Percentiles rank a stretch among this genome's conserved stretches.
Evolutionary conservation across 306 rosid species (phyloP).

Genomic region (Herpetospermum pedunculosum): DNA sequence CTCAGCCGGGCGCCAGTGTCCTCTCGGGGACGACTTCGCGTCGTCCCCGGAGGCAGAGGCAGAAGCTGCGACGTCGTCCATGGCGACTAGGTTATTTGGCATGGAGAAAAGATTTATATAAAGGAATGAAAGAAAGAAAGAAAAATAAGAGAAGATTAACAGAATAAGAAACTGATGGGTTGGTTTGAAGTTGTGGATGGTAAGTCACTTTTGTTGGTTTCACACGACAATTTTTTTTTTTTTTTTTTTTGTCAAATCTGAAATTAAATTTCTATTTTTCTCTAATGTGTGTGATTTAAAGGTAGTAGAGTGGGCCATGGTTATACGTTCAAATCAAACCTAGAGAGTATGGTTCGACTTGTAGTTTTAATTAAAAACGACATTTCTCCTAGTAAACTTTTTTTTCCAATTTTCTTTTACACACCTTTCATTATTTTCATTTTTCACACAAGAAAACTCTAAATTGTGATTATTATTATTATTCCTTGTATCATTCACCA

Average conservation of each 20-base stretch:
- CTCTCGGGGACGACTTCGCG: conserved; percentile 50
- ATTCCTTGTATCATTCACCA: neutral
- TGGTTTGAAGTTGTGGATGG: conserved; percentile 19
- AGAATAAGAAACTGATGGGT: neutral
- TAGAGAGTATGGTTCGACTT: neutral
- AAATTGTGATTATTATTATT: neutral
- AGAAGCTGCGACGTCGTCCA: neutral
- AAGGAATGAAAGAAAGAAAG: neutral
- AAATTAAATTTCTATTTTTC: neutral
- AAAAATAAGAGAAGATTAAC: neutral
- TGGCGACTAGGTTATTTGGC: neutral
- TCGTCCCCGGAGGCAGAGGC: conserved; percentile 24
- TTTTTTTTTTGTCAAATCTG: neutral
- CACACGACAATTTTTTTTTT: conserved; percentile 13
- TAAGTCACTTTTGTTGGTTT: conserved; percentile 32
- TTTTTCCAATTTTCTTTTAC: neutral
- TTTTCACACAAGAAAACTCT: neutral
- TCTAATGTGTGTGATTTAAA: neutral
- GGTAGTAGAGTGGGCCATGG: neutral
- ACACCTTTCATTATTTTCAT: neutral
- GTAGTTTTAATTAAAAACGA: conserved; percentile 6
- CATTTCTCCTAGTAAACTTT: conserved; percentile 1
- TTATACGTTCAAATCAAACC: conserved; percentile 1
- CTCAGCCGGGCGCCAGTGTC: conserved; percentile 91
- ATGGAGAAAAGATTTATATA: neutral